These are phyloP conservation scores for Leccinum solheimii DNA, from an alignment of 1,284 basidiomycete genomes.

Conservation along the genomic window DNA sequence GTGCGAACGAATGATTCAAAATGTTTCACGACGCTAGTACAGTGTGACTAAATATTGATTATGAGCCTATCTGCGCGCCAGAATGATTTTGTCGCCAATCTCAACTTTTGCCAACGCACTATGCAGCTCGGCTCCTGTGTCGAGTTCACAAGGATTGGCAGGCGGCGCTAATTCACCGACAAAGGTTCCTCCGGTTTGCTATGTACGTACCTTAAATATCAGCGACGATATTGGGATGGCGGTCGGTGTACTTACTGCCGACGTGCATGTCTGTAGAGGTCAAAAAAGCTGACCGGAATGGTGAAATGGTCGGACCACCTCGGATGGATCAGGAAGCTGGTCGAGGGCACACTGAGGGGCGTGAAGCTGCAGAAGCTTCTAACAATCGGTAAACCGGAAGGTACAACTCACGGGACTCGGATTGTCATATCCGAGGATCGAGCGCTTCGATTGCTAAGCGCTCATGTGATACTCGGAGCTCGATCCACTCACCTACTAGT, in stretches of 20 bases:
- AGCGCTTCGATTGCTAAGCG: background rate
- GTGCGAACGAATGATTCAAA: background rate
- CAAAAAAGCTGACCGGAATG: background rate
- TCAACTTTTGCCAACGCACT: background rate
- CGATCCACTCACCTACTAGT: too few species aligned
- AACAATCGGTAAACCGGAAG: background rate
- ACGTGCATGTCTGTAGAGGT: background rate
- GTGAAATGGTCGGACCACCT: too few species aligned
- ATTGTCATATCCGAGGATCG: background rate
- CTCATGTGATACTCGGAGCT: too few species aligned
- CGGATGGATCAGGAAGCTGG: background rate
- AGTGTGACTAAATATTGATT: background rate
- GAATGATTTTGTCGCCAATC: background rate
- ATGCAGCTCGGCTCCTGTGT: background rate
- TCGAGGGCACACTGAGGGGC: background rate
- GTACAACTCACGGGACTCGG: background rate
- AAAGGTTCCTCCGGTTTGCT: background rate
- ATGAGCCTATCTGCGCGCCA: background rate
- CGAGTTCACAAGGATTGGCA: background rate
- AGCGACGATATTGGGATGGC: background rate
- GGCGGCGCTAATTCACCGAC: background rate
- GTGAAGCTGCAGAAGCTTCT: background rate
- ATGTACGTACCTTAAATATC: background rate
- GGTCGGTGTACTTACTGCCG: background rate
- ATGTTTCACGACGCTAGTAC: background rate